A percentile compares a stretch with the other conserved stretches of the same genome.
phyloP scores from a whole-genome alignment of 495 filamentous ascomycete genomes.

The Sporormia fimetaria region DNA sequence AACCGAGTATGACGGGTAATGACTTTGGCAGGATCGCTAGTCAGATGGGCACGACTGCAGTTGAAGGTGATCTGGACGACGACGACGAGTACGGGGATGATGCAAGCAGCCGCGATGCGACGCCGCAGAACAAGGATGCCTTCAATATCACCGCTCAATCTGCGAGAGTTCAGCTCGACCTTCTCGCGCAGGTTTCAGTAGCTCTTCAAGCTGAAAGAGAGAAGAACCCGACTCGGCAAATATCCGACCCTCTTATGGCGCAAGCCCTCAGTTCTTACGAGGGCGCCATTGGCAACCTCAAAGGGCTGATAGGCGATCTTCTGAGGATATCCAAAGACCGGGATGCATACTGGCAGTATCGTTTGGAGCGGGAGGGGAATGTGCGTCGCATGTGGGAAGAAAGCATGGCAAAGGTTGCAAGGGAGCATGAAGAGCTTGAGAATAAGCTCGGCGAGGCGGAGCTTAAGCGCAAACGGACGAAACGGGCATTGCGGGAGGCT shows the following conservation, averaged over 20 bases:
- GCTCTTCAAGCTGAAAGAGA: slow-evolving; percentile 64
- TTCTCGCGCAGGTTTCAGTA: slow-evolving; percentile 69
- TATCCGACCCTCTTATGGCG: slow-evolving; percentile 62
- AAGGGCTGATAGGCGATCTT: slow-evolving; percentile 74
- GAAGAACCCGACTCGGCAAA: slow-evolving; percentile 53
- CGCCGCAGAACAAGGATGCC: slow-evolving; percentile 69
- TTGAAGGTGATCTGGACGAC: slow-evolving; percentile 52
- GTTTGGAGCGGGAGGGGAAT: slow-evolving; percentile 76
- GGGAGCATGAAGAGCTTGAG: slow-evolving; percentile 85
- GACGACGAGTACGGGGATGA: slow-evolving; percentile 71
- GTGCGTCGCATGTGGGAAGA: slow-evolving; percentile 95
- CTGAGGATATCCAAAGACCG: slow-evolving; percentile 85
- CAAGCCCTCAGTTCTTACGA: slow-evolving; percentile 84
- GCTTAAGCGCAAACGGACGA: slow-evolving; percentile 76
- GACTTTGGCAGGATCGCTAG: slow-evolving; percentile 41
- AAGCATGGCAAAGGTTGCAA: slow-evolving; percentile 87
- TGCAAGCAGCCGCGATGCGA: slow-evolving; percentile 65
- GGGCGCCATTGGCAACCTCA: slow-evolving; percentile 75
- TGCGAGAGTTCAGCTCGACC: slow-evolving; percentile 80
- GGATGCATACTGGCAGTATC: slow-evolving; percentile 93
- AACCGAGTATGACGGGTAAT: slow-evolving; percentile 44
- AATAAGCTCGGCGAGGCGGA: slow-evolving; percentile 80
- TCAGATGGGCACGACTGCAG: slow-evolving; percentile 37
- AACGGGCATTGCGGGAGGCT: slow-evolving; percentile 78
- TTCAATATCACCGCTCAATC: slow-evolving; percentile 94